Base-by-base conservation (phyloP, 768 basidiomycete genomes). In the Suillus subalutaceus region DNA sequence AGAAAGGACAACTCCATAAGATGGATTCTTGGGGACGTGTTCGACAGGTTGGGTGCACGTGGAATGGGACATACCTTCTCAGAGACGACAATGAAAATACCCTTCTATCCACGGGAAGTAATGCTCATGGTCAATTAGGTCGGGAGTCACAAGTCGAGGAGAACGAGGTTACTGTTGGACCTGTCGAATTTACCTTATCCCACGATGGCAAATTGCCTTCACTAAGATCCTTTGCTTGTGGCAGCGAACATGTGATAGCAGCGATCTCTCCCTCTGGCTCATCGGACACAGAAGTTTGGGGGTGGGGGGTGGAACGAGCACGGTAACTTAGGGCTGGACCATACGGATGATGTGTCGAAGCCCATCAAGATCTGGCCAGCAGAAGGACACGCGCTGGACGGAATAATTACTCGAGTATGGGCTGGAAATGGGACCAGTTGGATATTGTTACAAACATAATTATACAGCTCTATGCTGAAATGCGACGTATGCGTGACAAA, bases 251-350 rank as follows among this genome's bases (percentile, higher is more conserved):
- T 76, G 85, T 93, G 4, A 77, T 97, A 10, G 77, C 77, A 20
- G 70, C 82, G 2, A 64, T 66, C 61, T 61, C 68, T 5, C 46
- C 38, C n/a, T 80, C 67, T 50, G 62, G 52, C n/a, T 53, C 64
- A 32, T 40, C 52, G 15, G 68, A 63, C 9, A 67, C 70, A 1
- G 84, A 86, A 68, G 84, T 96, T 0, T 92, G 88, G 86, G 92
- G 88, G 0, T 97, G 96, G 93, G 93, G 97, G 97, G 0, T 99
- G 97, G 96, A 99, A 98, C 75, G 97, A 99, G 76, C 97, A 98
- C 74, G 97, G 97, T 8, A 99, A 97, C 76, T 81, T 98, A 35
- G 95, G 93, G 0, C 72, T 87, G 30, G 90, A 88, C 0, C 80
- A 83, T 43, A 86, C 85, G 5, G 78, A 81, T 4, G 89, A 95